These are phyloP conservation scores for Conticribra guillardii DNA, from an alignment of 108 stramenopile species.

Conservation along the genomic window DNA sequence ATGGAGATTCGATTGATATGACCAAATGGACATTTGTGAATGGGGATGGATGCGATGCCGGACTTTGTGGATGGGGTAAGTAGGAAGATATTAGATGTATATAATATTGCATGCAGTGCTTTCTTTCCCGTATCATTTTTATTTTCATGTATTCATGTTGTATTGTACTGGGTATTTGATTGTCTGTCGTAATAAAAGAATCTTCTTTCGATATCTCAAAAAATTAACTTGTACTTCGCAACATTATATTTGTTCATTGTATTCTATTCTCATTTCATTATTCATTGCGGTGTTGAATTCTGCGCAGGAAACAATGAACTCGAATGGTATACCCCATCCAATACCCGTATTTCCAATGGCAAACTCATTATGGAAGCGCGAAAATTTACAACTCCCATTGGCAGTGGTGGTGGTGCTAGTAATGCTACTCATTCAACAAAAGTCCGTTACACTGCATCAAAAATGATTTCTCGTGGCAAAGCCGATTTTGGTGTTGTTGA, in stretches of 20 bases:
- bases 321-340: constrained; percentile 34
- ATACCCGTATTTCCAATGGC: constrained; percentile 25
- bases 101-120: not conserved
- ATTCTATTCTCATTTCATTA: too few relatives aligned
- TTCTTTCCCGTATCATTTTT: not conserved
- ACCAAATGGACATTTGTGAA: constrained; percentile 43
- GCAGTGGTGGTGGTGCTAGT: too few relatives aligned
- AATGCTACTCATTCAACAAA: too few relatives aligned
- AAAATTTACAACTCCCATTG: not conserved
- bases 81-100: not conserved
- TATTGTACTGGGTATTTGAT: too few relatives aligned
- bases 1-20: constrained; percentile 28
- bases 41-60: constrained; percentile 57
- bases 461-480: constrained; percentile 35
- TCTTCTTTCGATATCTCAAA: too few relatives aligned
- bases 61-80: constrained; percentile 53
- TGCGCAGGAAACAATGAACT: constrained; percentile 46
- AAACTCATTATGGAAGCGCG: constrained; percentile 29
- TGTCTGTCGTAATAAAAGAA: too few relatives aligned
- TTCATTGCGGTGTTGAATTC: too few relatives aligned
- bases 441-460: constrained; percentile 35
- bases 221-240: too few relatives aligned
- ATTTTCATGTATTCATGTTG: not conserved
- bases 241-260: too few relatives aligned
- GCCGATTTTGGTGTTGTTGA: constrained; percentile 30